Evolutionary conservation across 176 grass and related monocot genomes (phyloP).

Genomic region (Phoenix dactylifera): DNA sequence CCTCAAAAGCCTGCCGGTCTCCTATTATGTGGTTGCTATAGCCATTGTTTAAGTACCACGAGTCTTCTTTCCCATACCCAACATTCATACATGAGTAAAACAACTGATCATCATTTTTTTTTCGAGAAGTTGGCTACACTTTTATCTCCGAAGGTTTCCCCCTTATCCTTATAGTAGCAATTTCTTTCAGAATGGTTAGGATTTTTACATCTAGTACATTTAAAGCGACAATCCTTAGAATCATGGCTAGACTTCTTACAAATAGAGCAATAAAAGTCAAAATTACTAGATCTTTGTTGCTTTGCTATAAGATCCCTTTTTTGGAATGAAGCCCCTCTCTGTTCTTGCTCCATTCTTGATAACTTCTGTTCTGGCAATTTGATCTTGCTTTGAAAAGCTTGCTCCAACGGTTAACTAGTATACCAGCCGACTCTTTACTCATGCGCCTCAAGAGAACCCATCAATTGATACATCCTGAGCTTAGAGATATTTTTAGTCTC

Average conservation of each 20-base stretch:
- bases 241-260: not conserved
- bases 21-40: conserved; percentile 3
- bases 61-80: not conserved
- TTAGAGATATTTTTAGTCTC: not conserved
- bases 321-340: too few relatives aligned
- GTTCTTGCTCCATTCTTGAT: too few relatives aligned
- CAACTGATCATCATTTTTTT: not conserved
- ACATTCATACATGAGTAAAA: too few relatives aligned
- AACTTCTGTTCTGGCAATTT: too few relatives aligned
- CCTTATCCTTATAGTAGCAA: not conserved
- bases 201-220: too few relatives aligned
- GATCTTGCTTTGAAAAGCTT: too few relatives aligned
- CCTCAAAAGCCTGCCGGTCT: not conserved
- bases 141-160: not conserved
- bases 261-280: not conserved
- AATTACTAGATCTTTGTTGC: not conserved
- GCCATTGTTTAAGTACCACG: conserved; percentile 11
- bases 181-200: too few relatives aligned
- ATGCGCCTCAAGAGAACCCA: too few relatives aligned
- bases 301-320: too few relatives aligned
- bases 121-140: not conserved
- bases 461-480: too few relatives aligned
- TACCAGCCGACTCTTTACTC: too few relatives aligned
- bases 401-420: too few relatives aligned
- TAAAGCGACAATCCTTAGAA: not conserved